Percentiles rank a stretch among this genome's conserved stretches.
These are phyloP conservation scores for Neonectria punicea DNA, from an alignment of 2,329 filamentous ascomycete genomes.

Conservation along the genomic window DNA sequence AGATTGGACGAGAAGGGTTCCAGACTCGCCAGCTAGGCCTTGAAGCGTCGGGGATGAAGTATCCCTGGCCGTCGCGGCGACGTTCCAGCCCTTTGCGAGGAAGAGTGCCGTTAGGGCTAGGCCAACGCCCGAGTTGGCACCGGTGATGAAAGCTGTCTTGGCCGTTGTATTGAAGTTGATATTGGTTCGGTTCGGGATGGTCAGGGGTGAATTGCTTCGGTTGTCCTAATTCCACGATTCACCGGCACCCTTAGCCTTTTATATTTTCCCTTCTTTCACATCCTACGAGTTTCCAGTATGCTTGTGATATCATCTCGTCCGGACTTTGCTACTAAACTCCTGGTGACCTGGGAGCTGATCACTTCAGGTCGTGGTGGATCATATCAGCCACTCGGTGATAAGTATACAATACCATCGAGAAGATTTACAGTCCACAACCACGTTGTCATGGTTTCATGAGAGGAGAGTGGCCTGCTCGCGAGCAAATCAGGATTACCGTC, in stretches of 20 bases:
- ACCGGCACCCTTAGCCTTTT: background rate
- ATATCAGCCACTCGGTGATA: background rate
- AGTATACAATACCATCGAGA: background rate
- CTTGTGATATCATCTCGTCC: too few species aligned
- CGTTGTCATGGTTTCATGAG: background rate
- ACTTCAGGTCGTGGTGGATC: background rate
- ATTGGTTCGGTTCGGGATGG: background rate
- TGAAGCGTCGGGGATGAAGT: constrained; percentile 3
- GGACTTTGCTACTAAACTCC: background rate
- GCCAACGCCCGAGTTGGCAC: constrained; percentile 21
- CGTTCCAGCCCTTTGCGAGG: constrained; percentile 19
- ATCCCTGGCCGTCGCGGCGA: constrained; percentile 4
- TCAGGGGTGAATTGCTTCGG: background rate
- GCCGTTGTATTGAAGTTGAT: constrained; percentile 4
- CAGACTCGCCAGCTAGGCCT: background rate
- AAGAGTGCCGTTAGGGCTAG: constrained; percentile 23
- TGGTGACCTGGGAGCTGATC: background rate
- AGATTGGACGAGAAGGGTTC: constrained; percentile 4
- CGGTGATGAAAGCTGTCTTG: constrained; percentile 22
- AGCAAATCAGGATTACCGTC: background rate
- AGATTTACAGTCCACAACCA: background rate
- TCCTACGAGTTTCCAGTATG: background rate
- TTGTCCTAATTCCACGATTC: background rate
- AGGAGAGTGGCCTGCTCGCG: background rate
- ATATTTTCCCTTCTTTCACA: background rate